Conservation (phyloP, 2,329 filamentous ascomycete genomes). For the Neonectria ditissima region DNA sequence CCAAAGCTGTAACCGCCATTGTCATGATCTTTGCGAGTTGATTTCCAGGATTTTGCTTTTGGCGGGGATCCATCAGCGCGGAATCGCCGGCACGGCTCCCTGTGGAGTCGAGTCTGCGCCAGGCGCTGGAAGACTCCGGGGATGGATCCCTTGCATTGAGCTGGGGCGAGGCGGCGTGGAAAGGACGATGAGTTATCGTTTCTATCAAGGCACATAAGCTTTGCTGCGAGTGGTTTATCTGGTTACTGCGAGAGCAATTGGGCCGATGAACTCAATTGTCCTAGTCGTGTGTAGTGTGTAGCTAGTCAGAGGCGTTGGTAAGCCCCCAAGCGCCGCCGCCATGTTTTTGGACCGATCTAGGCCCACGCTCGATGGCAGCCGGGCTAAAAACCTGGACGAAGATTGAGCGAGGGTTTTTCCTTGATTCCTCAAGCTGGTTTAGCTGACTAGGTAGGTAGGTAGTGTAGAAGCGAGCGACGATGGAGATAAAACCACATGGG, state of each 20-base stretch:
- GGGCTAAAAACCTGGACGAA: slow-evolving; percentile 9
- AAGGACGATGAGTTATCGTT: neutral
- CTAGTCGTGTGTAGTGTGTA: neutral
- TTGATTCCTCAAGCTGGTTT: neutral
- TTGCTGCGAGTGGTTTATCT: neutral
- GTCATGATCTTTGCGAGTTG: slow-evolving; percentile 6
- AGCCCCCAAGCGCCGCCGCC: slow-evolving; percentile 23
- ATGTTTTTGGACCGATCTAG: slow-evolving; percentile 42
- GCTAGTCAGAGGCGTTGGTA: slow-evolving; percentile 1
- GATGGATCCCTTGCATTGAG: slow-evolving; percentile 31
- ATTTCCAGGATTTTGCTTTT: slow-evolving; percentile 20
- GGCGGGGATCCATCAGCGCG: slow-evolving; percentile 36
- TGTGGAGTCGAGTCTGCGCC: slow-evolving; percentile 20
- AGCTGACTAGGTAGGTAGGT: neutral
- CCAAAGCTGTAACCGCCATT: slow-evolving; percentile 13
- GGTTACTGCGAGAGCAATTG: neutral
- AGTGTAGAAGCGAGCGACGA: neutral
- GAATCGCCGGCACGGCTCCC: slow-evolving; percentile 35
- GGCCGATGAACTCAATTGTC: neutral
- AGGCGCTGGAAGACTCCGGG: slow-evolving; percentile 36
- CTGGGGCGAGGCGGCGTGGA: neutral
- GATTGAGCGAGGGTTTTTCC: slow-evolving; percentile 25
- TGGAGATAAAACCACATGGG: neutral
- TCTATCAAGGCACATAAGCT: slow-evolving; percentile 4
- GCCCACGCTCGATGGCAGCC: slow-evolving; percentile 23